Percentiles rank a stretch among this genome's conserved stretches.
phyloP scores from a whole-genome alignment of 805 yeast genomes.

The Sugiyamaella boreocaroliniensis region DNA sequence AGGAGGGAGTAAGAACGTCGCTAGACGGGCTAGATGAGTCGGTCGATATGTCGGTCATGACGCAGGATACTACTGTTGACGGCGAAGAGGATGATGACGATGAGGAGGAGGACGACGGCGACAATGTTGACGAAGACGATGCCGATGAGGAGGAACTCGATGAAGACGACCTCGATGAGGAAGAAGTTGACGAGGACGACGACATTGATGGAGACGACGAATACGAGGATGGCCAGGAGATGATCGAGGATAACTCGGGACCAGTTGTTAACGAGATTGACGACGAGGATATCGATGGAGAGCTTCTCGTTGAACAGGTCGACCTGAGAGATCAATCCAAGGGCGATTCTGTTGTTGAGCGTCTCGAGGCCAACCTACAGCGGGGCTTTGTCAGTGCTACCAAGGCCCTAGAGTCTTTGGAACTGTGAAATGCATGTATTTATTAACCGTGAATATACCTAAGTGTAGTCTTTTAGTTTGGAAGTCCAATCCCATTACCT shows the following conservation, averaged over 20 bases:
- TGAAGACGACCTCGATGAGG: slow-evolving; percentile 16
- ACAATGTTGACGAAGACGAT: slow-evolving; percentile 14
- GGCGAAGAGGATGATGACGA: slow-evolving; percentile 30
- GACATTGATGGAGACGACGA: slow-evolving; percentile 13
- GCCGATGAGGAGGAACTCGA: slow-evolving; percentile 15
- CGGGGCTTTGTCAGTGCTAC: neutral
- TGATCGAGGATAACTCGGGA: slow-evolving; percentile 1
- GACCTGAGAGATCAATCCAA: neutral
- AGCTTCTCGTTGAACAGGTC: neutral
- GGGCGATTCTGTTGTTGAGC: neutral
- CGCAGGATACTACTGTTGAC: slow-evolving; percentile 23
- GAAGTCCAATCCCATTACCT: too few species aligned
- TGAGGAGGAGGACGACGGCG: slow-evolving; percentile 28
- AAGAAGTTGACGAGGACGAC: slow-evolving; percentile 14
- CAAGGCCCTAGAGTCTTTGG: neutral
- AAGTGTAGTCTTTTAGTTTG: too few species aligned
- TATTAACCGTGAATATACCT: too few species aligned
- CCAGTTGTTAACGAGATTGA: slow-evolving; percentile 5
- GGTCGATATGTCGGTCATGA: too few species aligned
- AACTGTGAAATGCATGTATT: neutral
- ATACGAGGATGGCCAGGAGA: neutral
- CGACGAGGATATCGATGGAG: slow-evolving; percentile 5
- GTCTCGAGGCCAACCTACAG: neutral
- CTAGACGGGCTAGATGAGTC: too few species aligned
- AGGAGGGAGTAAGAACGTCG: slow-evolving; percentile 12